Base-by-base conservation (phyloP, 208 protist genomes). In the Acanthamoeba healyi region DNA sequence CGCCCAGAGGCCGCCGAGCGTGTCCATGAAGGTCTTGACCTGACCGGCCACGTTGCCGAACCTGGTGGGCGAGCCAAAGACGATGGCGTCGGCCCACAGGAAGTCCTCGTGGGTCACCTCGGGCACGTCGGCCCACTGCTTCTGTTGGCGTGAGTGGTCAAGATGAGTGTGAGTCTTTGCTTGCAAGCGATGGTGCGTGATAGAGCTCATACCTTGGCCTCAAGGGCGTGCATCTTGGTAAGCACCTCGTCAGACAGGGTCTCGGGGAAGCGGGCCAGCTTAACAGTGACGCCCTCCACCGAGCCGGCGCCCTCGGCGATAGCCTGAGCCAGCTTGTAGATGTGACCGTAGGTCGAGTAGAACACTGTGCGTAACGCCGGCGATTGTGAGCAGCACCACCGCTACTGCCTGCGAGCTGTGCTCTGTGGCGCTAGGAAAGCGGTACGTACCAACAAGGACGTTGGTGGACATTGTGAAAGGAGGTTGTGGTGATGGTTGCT, bases 311-410 rank as follows among this genome's bases (percentile, higher is more conserved):
- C 95, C 63, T 96, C 90, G 9, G 94, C 95, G 61, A 96, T 70
- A 3, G 86, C 95, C 63, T 95, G 32, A 24, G 95, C 95, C 40
- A 95, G 94, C 79, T 58, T 79, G 34, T 38, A 95, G 29, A 86
- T 93, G 56, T 96, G 95, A 58, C 94, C 90, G 42, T 95, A 96
- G 72, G 92, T 94, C 19, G 82, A 94, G 61, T 96, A 95, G 91
- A 96, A 96, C 0, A 95, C 89, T 92, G 32, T n/a, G n/a, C n/a
- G n/a, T n/a, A n/a, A n/a, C n/a, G n/a, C n/a, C n/a, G n/a, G n/a
- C n/a, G n/a, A n/a, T n/a, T n/a, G n/a, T n/a, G n/a, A n/a, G n/a
- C n/a, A n/a, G n/a, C n/a, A n/a, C n/a, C n/a, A n/a, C n/a, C n/a
- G n/a, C n/a, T n/a, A n/a, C n/a, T n/a, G n/a, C n/a, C n/a, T n/a